Evolutionary conservation across 441 rosid species (phyloP).

Genomic region (Populus tomentosa): DNA sequence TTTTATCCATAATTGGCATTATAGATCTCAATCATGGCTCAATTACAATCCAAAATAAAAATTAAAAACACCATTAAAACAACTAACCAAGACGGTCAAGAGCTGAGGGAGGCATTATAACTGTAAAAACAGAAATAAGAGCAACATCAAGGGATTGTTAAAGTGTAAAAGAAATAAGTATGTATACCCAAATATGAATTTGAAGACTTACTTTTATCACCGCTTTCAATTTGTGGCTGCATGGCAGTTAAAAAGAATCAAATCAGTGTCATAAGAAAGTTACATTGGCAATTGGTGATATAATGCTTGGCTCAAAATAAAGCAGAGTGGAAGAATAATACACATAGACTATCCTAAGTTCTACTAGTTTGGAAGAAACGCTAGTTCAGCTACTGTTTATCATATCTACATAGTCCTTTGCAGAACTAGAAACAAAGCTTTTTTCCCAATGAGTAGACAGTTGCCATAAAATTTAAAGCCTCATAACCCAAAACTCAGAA

Average conservation of each 20-base stretch:
- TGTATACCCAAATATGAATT: not conserved
- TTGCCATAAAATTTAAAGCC: not conserved
- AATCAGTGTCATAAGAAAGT: slow-evolving; percentile 7
- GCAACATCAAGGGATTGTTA: not conserved
- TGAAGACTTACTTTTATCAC: slow-evolving; percentile 79
- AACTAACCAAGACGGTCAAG: slow-evolving; percentile 69
- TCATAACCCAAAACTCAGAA: not conserved
- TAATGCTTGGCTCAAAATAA: not conserved
- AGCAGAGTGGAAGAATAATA: not conserved
- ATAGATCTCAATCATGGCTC: not conserved
- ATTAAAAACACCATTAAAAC: not conserved
- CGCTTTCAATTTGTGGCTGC: slow-evolving; percentile 99
- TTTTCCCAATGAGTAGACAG: not conserved
- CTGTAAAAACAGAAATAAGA: slow-evolving; percentile 27
- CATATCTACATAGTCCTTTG: not conserved
- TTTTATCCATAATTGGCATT: not conserved
- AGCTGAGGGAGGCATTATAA: slow-evolving; percentile 90
- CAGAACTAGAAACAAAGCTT: slow-evolving; percentile 4
- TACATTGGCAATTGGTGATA: not conserved
- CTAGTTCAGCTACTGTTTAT: not conserved
- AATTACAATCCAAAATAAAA: slow-evolving; percentile 6
- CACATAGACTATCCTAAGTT: not conserved
- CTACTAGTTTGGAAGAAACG: not conserved
- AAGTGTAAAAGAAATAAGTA: not conserved
- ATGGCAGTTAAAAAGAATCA: slow-evolving; percentile 14